Percentiles rank a stretch among this genome's conserved stretches.
Conservation (phyloP, 495 filamentous ascomycete genomes). For the Penicillium crystallinum region DNA sequence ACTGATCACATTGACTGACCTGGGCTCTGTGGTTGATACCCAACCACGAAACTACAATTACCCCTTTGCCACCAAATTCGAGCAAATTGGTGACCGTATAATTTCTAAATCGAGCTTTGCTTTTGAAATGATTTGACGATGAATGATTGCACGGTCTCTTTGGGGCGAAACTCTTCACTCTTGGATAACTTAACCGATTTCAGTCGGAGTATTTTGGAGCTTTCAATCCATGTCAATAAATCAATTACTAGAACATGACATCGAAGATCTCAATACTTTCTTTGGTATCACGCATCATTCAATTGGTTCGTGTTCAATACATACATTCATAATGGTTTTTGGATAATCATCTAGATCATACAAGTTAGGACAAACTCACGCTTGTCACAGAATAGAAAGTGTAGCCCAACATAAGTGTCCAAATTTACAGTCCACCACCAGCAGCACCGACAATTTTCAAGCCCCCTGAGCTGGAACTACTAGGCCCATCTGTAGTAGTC, state of each 20-base stretch:
- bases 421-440: conserved; percentile 29
- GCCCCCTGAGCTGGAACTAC: conserved; percentile 62
- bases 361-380: not conserved
- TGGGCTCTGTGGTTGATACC: not conserved
- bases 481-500: conserved; percentile 69
- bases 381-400: not conserved
- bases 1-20: not conserved
- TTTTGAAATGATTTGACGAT: conserved; percentile 1
- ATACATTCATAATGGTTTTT: conserved; percentile 2
- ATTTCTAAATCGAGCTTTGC: not conserved
- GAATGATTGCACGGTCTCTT: conserved; percentile 2
- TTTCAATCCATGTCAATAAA: not conserved
- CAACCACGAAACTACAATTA: not conserved
- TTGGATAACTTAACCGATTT: not conserved
- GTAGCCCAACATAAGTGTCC: not conserved
- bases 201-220: not conserved
- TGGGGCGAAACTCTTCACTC: not conserved
- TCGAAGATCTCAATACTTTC: not conserved
- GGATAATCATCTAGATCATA: not conserved
- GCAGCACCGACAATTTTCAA: conserved; percentile 75
- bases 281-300: not conserved
- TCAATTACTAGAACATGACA: not conserved
- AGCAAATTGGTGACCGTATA: not conserved
- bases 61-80: not conserved
- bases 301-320: not conserved